phyloP scores from a whole-genome alignment of 805 yeast species.

The Schwanniomyces pseudopolymorphus region DNA sequence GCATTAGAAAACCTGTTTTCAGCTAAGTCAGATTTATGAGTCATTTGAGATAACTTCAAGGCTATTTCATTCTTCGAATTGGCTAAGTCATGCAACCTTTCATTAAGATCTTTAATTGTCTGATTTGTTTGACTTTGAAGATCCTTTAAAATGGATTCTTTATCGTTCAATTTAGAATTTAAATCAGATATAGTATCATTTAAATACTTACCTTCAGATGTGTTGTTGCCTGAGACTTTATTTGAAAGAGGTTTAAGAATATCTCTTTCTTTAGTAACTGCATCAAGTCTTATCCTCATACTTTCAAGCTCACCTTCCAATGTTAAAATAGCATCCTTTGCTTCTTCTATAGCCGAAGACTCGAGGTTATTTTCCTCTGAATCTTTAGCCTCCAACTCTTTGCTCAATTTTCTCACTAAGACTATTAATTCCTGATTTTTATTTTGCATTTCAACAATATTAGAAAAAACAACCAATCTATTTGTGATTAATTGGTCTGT shows the following conservation, averaged over 20 bases:
- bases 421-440: constrained; percentile 72
- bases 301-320: constrained; percentile 58
- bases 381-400: constrained; percentile 67
- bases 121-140: constrained; percentile 38
- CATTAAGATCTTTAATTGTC: constrained; percentile 49
- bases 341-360: constrained; percentile 55
- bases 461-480: constrained; percentile 68
- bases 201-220: constrained; percentile 19
- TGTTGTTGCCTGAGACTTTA: not conserved
- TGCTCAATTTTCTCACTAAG: constrained; percentile 70
- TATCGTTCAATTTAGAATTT: constrained; percentile 31
- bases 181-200: constrained; percentile 28
- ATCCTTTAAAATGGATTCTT: constrained; percentile 34
- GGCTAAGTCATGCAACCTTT: constrained; percentile 25
- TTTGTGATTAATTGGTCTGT: constrained; percentile 72
- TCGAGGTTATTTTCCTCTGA: constrained; percentile 40
- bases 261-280: constrained; percentile 68
- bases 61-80: constrained; percentile 41
- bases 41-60: constrained; percentile 51
- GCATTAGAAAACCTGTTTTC: constrained; percentile 53
- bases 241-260: constrained; percentile 43
- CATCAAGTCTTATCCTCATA: constrained; percentile 50
- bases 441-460: constrained; percentile 64
- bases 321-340: constrained; percentile 64
- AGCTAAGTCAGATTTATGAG: constrained; percentile 52